Percentiles rank a stretch among this genome's conserved stretches.
These are phyloP conservation scores for Aegilops bicornis DNA, from an alignment of 176 grass and related monocot species.

Conservation along the genomic window DNA sequence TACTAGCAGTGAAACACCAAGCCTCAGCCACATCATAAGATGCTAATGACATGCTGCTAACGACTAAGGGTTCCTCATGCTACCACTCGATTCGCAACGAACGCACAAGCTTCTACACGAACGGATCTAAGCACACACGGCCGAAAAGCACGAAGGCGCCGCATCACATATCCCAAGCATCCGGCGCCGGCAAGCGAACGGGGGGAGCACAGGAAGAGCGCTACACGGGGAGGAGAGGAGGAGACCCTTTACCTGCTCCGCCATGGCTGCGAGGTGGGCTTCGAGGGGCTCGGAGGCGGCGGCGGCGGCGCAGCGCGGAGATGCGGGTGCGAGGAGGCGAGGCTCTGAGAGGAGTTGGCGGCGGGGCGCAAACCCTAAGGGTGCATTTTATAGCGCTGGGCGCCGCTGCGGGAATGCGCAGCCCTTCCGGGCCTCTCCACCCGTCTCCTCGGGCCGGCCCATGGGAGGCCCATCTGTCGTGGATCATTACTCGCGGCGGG, in stretches of 20 bases:
- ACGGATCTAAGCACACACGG: neutral
- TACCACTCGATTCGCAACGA: neutral
- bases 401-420: slow-evolving; percentile 1
- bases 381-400: slow-evolving; percentile 24
- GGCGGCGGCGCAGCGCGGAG: slow-evolving; percentile 17
- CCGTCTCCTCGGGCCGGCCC: neutral
- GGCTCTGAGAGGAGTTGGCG: slow-evolving; percentile 9
- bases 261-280: slow-evolving; percentile 51
- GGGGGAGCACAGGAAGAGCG: neutral
- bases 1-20: neutral
- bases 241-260: slow-evolving; percentile 60
- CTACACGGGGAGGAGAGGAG: neutral
- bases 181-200: neutral
- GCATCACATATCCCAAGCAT: neutral
- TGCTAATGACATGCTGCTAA: neutral
- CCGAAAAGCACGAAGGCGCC: neutral
- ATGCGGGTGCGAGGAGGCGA: neutral
- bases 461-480: neutral
- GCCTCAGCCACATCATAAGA: too few species aligned
- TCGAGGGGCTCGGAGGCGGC: neutral
- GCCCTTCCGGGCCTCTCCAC: neutral
- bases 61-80: too few species aligned
- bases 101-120: neutral
- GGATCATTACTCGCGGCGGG: neutral
- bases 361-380: slow-evolving; percentile 44